Evolutionary conservation across 2,329 filamentous ascomycete genomes (phyloP).

Genomic region (Aspergillus hiratsukae): DNA sequence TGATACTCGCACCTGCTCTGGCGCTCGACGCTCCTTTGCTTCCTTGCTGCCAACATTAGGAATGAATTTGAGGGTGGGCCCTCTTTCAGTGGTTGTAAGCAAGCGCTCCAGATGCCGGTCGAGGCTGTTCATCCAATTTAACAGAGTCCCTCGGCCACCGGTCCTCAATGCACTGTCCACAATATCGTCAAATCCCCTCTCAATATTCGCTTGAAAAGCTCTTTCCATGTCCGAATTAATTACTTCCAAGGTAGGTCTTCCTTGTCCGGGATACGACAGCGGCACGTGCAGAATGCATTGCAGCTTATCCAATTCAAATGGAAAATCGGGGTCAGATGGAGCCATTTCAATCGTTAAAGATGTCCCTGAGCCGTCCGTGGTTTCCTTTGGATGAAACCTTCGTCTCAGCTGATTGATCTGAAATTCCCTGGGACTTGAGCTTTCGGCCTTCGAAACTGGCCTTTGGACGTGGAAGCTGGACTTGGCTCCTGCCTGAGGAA

Average conservation of each 20-base stretch:
- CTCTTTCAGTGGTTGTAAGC: slow-evolving; percentile 64
- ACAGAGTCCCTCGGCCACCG: slow-evolving; percentile 48
- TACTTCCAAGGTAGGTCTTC: slow-evolving; percentile 57
- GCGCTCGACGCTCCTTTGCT: slow-evolving; percentile 4
- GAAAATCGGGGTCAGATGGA: slow-evolving; percentile 79
- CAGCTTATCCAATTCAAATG: slow-evolving; percentile 67
- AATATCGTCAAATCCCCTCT: slow-evolving; percentile 66
- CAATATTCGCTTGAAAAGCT: slow-evolving; percentile 71
- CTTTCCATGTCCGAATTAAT: slow-evolving; percentile 66
- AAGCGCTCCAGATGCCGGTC: slow-evolving; percentile 69
- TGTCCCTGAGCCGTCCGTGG: slow-evolving; percentile 46
- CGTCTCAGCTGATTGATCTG: slow-evolving; percentile 69
- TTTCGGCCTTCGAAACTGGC: slow-evolving; percentile 62
- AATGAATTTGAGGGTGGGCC: slow-evolving; percentile 67
- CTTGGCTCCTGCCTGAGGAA: slow-evolving; percentile 40
- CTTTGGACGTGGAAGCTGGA: slow-evolving; percentile 39
- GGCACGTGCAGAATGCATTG: slow-evolving; percentile 67
- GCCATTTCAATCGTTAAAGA: slow-evolving; percentile 60
- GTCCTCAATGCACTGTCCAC: slow-evolving; percentile 50
- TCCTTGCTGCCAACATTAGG: slow-evolving; percentile 50
- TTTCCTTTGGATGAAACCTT: slow-evolving; percentile 55
- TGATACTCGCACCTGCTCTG: not conserved
- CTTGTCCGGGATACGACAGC: slow-evolving; percentile 53
- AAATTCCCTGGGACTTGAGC: slow-evolving; percentile 65
- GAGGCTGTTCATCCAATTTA: slow-evolving; percentile 63